Conservation (phyloP, 148 eudicot species). For the Silene uniflora region DNA sequence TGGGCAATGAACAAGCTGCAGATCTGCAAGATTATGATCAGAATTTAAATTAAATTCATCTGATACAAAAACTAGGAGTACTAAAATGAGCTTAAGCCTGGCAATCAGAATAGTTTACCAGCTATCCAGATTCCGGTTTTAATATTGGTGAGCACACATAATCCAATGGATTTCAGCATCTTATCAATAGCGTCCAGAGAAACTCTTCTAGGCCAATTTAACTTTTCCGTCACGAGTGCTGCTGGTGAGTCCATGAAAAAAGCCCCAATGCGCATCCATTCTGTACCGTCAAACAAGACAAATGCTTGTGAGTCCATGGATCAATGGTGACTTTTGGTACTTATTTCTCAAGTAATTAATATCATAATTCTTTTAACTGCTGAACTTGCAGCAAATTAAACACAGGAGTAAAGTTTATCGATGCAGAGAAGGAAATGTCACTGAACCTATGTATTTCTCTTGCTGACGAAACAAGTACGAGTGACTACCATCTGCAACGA, state of each 20-base stretch:
- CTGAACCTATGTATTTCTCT: slow-evolving; percentile 77
- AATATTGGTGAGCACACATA: slow-evolving; percentile 57
- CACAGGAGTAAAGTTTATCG: background rate
- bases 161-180: slow-evolving; percentile 46
- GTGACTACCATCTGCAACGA: slow-evolving; percentile 78
- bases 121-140: slow-evolving; percentile 95
- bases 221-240: slow-evolving; percentile 72
- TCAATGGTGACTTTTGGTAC: background rate
- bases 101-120: slow-evolving; percentile 35
- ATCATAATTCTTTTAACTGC: too few relatives aligned
- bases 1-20: slow-evolving; percentile 95
- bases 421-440: slow-evolving; percentile 20
- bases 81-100: background rate
- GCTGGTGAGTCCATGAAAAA: slow-evolving; percentile 59
- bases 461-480: slow-evolving; percentile 66
- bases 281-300: slow-evolving; percentile 30
- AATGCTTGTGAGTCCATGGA: background rate
- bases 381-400: too few relatives aligned
- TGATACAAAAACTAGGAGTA: background rate
- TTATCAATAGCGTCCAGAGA: slow-evolving; percentile 34
- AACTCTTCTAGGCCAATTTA: slow-evolving; percentile 42
- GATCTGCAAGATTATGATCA: slow-evolving; percentile 45
- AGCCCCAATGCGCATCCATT: slow-evolving; percentile 91
- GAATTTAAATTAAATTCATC: background rate
- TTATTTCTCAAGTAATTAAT: too few relatives aligned